Evolutionary conservation across 306 rosid species (phyloP), one percentile per base, ranked within the genome.

Genomic region (Inga oerstediana): DNA sequence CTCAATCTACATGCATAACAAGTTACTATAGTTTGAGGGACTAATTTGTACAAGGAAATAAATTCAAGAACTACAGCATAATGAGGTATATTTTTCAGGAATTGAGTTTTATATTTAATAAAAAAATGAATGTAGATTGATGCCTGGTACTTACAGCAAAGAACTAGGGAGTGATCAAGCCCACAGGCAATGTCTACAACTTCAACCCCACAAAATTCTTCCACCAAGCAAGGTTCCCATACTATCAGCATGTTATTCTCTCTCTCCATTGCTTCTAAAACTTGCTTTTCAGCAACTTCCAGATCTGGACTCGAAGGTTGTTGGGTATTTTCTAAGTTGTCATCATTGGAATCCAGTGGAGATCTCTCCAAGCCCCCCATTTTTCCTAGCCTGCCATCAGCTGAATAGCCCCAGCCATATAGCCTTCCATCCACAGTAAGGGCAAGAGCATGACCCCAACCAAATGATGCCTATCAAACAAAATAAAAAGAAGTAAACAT

Each of bases 381-480:
- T 75, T 88, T 90, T 22, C 99, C 98, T 72, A 93, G 84, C 89
- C 98, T 91, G 39, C 92, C 93, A 80, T 93, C 96, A 51, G 96
- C 98, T 9, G 85, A 92, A 87, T 96, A 96, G 34, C 99, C 98
- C 99, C 99, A 96, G 8, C 93, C 98, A 84, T 90, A 96, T 78
- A 96, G 81, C 79, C 91, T 96, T 22, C 99, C 99, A 78, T 93
- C 94, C 84, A 84, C 85, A 16, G 93, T 96, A 27, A 35, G 84
- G 20, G 98, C 98, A 81, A 93, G 94, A 54, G 96, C 95, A 72
- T 96, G 98, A 64, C 99, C 99, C 98, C 99, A 96, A 77, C 99
- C 98, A 81, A 93, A 94, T 44, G 98, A 84, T 27, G 92, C 93
- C 98, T 93, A 81, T 54, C 82, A 88, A 87, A 80, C 3, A 56